These are phyloP conservation scores for Scheffersomyces spartinae DNA, from an alignment of 805 yeast genomes.

Conservation along the genomic window DNA sequence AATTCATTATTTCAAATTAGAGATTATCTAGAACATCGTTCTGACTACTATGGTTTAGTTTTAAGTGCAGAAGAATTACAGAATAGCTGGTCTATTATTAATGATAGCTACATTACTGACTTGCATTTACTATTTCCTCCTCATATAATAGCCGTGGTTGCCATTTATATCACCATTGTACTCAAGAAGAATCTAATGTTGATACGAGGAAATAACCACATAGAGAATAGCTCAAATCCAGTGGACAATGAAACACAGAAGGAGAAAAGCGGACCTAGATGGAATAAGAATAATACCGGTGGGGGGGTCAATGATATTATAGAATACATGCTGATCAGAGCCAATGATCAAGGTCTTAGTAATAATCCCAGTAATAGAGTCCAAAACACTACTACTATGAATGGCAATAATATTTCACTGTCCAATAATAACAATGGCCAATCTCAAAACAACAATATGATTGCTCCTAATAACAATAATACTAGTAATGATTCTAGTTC, in stretches of 20 bases:
- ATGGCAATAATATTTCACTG: conserved; percentile 1
- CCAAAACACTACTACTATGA: conserved; percentile 1
- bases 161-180: conserved; percentile 70
- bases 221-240: conserved; percentile 2
- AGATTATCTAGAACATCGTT: conserved; percentile 26
- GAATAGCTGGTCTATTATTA: conserved; percentile 79
- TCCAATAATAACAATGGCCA: background rate
- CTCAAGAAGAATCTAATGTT: conserved; percentile 29
- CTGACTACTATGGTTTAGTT: conserved; percentile 14
- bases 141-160: conserved; percentile 71
- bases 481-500: background rate
- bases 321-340: conserved; percentile 2
- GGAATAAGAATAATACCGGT: conserved; percentile 5
- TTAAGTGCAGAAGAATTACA: conserved; percentile 63
- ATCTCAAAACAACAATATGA: conserved; percentile 1
- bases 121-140: conserved; percentile 78
- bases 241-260: background rate
- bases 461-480: background rate
- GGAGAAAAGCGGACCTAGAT: background rate
- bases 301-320: conserved; percentile 6
- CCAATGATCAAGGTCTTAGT: no score
- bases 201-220: conserved; percentile 3
- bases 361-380: conserved; percentile 8
- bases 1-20: conserved; percentile 45
- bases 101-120: conserved; percentile 85